Base-by-base conservation (phyloP, 78 protist species). In the Dictyostelium purpureum region DNA sequence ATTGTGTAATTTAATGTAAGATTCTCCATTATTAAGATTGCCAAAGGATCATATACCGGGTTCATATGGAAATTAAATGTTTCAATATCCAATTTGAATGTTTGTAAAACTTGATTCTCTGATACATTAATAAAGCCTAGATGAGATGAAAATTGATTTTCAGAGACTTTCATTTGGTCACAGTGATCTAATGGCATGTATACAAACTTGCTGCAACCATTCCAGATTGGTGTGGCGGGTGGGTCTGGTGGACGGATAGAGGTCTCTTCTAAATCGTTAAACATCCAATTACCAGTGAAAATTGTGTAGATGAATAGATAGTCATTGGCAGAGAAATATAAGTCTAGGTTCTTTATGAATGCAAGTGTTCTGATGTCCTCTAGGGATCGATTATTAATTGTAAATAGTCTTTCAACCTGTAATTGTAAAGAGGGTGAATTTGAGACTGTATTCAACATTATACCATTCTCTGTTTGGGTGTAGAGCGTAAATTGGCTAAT, bases 281-380 rank as follows among this genome's bases (percentile, higher is more conserved):
- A 18, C 92, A 85, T 73, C 92, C 92, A 85, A 26, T 85, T 77
- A 9, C 83, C 54, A 52, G 92, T 85, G 57, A 85, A 85, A 7
- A 85, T 47, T 1, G 28, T 71, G 37, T 85, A 85, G 9, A 85
- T 26, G 75, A 85, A 85, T 40, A 26, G 21, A 43, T 85, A 85
- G 56, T 85, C 82, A 16, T 85, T 82, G 6, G 76, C 71, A 18
- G 47, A 56, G 63, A 85, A 47, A 4, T 59, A 47, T 24, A 85
- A 38, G 16, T 70, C 80, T 16, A 85, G 54, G 4, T 24, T 31
- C 3, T 81, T 42, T 4, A 85, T 85, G 21, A 26, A 35, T 7
- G 42, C 54, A 28, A 26, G 35, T 7, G 66, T 70, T 59, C 71
- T 70, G 0, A 71, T 71, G 45, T 85, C 92, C 33, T 85, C 82